Evolutionary conservation across 192 early-diverging fungal species (phyloP).

Genomic region (Backusella psychrophila): DNA sequence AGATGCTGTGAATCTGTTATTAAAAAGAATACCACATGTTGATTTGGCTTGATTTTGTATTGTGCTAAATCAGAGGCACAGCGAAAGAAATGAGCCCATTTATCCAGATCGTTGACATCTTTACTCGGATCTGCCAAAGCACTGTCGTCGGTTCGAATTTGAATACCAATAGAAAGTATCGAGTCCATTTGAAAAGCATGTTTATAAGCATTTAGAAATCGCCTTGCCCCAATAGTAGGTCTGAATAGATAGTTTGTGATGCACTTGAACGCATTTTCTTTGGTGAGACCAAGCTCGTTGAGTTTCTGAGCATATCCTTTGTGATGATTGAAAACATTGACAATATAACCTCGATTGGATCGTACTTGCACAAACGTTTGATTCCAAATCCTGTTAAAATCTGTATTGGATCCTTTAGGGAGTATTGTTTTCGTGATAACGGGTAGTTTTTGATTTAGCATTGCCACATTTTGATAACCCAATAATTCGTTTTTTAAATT

Average conservation of each 20-base stretch:
- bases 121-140: constrained; percentile 33
- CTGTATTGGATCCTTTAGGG: constrained; percentile 26
- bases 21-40: constrained; percentile 37
- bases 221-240: constrained; percentile 32
- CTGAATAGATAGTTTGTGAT: constrained; percentile 40
- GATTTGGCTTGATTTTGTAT: constrained; percentile 20
- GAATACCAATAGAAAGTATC: constrained; percentile 43
- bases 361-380: constrained; percentile 32
- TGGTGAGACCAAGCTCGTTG: constrained; percentile 32
- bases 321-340: constrained; percentile 36
- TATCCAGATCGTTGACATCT: constrained; percentile 28
- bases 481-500: constrained; percentile 6
- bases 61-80: constrained; percentile 40
- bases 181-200: constrained; percentile 32
- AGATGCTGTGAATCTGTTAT: constrained; percentile 42
- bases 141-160: constrained; percentile 41
- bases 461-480: constrained; percentile 19
- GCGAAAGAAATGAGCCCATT: constrained; percentile 36
- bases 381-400: constrained; percentile 34
- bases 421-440: constrained; percentile 21
- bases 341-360: constrained; percentile 41
- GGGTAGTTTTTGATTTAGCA: constrained; percentile 31
- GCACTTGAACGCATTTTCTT: constrained; percentile 42
- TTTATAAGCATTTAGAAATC: constrained; percentile 36
- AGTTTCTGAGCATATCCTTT: constrained; percentile 24